Evolutionary conservation across 306 rosid species (phyloP), one percentile per base, ranked within the genome.

Genomic region (Cucurbita moschata): DNA sequence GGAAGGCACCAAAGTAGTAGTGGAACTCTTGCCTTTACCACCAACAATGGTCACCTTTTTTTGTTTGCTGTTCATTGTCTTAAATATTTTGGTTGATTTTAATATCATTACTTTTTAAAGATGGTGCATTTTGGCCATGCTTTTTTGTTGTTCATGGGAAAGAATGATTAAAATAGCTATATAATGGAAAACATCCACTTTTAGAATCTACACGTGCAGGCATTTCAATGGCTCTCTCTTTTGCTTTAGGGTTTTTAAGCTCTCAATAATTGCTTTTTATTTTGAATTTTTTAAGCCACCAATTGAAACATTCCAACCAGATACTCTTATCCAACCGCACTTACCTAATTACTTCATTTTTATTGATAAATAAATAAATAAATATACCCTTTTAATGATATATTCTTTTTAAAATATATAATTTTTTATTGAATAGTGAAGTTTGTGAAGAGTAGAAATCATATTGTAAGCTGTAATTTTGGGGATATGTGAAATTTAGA

Each of bases 1-100:
- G 71, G 71, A 18, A 42, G 72, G 53, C 53, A 65, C 72, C 72
- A 65, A 30, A 19, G 11, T 35, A 11, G 39, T 79, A 88, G 96
- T 92, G 97, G 95, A 80, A 80, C 83, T 75, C 87, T 82, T 83
- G 85, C 88, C 90, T 69, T 65, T 76, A 82, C 82, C 91, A 87
- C 88, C 83, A 83, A 68, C 83, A 79, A 75, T 75, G 82, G 80
- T 78, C 86, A 78, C 85, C 86, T 81, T 53, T 57, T 77, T 38
- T 61, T 15, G 3, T 70, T 35, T 7, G 42, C 26, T 61, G 38
- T n/a, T 38, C 13, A 5, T 10, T 37, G 58, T 58, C 40, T 63
- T 63, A 18, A 64, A 64, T 64, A 15, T 4, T 21, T 67, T 56
- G 5, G 5, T 30, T 11, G 30, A 4, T 21, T 46, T 49, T 30